Base-by-base conservation (phyloP, 768 basidiomycete genomes). In the Pluteus cervinus region DNA sequence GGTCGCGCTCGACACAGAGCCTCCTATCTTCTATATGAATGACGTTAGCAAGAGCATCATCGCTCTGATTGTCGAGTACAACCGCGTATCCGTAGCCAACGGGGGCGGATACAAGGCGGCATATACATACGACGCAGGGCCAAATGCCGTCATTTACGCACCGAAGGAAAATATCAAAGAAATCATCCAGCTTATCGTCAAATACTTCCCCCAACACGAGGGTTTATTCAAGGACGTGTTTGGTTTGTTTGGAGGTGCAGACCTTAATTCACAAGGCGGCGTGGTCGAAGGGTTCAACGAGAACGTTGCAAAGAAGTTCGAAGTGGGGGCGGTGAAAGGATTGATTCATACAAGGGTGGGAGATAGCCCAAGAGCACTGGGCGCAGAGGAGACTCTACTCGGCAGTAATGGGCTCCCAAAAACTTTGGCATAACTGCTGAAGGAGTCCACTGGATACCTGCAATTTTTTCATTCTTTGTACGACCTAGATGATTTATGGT, bases 1-100 rank as follows among this genome's bases (percentile, higher is more conserved):
- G 18, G 90, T 97, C 47, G 87, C 86, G 34, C 81, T 98, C 46
- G 96, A 99, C 63, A 98, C 96, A 0, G 79, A 85, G 29, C 96
- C 96, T 1, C 96, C 96, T 29, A 98, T 98, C 62, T 98, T 99
- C 61, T 99, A 99, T 71, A 82, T 99, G 79, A 97, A 97, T 68
- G 96, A 99, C 62, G 89, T 94, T 50, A 86, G 81, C 40, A 75
- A 86, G n/a, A 61, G 88, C n/a, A 89, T 99, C 63, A 89, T 99
- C 55, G 69, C 81, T 5, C 62, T 97, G 53, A 72, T 99, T 48
- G 83, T 86, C 28, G 96, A 98, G 63, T 81, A 91, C 67, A 99
- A 99, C 65, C 78, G 93, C 14, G 68, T 87, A 15, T 68, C 78
- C 2, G 61, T 83, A 24, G 79, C 66, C 25, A 40, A 62, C 42